phyloP scores from a whole-genome alignment of 73 alveolate genomes.

The Effrenium voratum region DNA sequence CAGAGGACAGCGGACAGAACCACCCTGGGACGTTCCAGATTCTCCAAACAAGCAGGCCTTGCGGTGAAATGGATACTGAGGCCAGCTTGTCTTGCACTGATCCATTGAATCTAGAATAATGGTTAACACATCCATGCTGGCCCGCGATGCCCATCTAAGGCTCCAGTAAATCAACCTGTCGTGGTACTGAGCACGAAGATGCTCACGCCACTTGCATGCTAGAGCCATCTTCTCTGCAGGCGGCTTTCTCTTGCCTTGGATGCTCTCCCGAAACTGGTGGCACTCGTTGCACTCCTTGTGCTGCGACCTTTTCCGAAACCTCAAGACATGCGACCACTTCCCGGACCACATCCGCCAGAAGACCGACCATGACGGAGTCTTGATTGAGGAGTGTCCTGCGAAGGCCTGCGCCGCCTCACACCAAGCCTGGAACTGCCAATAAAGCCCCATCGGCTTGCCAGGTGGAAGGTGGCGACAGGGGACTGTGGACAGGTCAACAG shows the following conservation, averaged over 20 bases:
- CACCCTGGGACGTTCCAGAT: background rate
- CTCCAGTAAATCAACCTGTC: constrained; percentile 29
- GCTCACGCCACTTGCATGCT: constrained; percentile 21
- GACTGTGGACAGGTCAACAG: constrained; percentile 27
- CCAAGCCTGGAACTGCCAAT: constrained; percentile 40
- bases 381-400: background rate
- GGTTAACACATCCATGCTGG: constrained; percentile 3
- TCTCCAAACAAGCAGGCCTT: background rate
- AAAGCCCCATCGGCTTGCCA: background rate
- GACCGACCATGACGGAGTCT: constrained; percentile 38
- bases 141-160: constrained; percentile 20
- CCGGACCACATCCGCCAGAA: constrained; percentile 20
- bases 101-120: constrained; percentile 45
- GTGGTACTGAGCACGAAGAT: constrained; percentile 51
- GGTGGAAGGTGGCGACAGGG: constrained; percentile 19
- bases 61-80: constrained; percentile 37
- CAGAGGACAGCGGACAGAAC: constrained; percentile 26
- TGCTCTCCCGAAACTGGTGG: constrained; percentile 11
- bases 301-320: constrained; percentile 28
- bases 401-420: constrained; percentile 2
- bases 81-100: constrained; percentile 17
- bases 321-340: constrained; percentile 41
- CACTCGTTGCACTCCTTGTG: constrained; percentile 38
- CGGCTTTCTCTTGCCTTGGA: constrained; percentile 6
- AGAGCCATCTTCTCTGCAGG: constrained; percentile 33